Conservation (phyloP, 805 yeast genomes). For the Pichia nanzhaoensis region DNA sequence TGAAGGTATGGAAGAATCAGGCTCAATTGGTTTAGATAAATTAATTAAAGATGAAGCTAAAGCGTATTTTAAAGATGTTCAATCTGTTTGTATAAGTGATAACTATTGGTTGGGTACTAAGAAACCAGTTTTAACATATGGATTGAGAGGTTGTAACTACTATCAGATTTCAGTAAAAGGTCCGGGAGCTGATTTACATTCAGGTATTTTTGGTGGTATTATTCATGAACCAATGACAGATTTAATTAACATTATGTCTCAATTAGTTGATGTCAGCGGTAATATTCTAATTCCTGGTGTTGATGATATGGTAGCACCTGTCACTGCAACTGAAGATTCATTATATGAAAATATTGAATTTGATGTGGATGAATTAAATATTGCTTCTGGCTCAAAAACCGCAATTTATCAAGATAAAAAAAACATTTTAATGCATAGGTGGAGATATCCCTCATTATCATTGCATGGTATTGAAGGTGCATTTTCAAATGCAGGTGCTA, state of each 20-base stretch:
- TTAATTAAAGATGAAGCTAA: slow-evolving; percentile 75
- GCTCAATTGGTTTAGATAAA: slow-evolving; percentile 84
- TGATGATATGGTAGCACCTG: slow-evolving; percentile 89
- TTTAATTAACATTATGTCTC: slow-evolving; percentile 66
- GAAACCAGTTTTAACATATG: slow-evolving; percentile 95
- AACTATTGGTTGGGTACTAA: slow-evolving; percentile 98
- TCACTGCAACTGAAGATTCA: slow-evolving; percentile 70
- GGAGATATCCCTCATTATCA: slow-evolving; percentile 97
- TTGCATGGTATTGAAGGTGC: slow-evolving; percentile 98
- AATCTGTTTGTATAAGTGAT: slow-evolving; percentile 93
- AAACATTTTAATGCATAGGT: slow-evolving; percentile 91
- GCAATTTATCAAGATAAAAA: slow-evolving; percentile 71
- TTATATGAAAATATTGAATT: slow-evolving; percentile 85
- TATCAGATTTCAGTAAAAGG: slow-evolving; percentile 79
- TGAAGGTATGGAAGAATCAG: slow-evolving; percentile 99
- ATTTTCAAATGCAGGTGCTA: slow-evolving; percentile 89
- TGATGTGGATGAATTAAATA: slow-evolving; percentile 74
- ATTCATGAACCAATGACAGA: slow-evolving; percentile 98
- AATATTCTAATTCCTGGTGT: slow-evolving; percentile 83
- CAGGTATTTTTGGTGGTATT: slow-evolving; percentile 96
- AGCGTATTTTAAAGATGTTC: slow-evolving; percentile 77
- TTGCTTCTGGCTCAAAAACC: slow-evolving; percentile 84
- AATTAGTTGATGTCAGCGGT: slow-evolving; percentile 77
- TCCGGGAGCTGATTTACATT: slow-evolving; percentile 95
- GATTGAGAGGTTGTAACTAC: slow-evolving; percentile 94